Evolutionary conservation across 2,329 filamentous ascomycete species (phyloP), one percentile per base, ranked within the genome.

Genomic region (Beauveria australis): DNA sequence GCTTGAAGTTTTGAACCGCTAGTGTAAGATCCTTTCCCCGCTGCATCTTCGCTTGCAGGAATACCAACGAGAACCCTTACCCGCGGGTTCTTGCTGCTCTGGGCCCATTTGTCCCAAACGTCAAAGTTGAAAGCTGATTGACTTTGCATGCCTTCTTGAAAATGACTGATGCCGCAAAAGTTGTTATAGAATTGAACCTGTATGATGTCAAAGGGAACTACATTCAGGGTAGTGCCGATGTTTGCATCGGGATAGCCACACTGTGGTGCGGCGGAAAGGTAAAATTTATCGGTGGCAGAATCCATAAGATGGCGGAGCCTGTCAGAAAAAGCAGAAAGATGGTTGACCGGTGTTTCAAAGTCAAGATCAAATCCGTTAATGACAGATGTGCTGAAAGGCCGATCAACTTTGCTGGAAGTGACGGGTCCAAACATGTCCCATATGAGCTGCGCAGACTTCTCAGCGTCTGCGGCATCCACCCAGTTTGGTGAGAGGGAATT

Each of bases 341-440:
- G 85, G 51, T 72, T 71, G 14, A 81, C 80, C 2, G 73, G 71
- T 3, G 81, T 76, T 73, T 91, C 88, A 63, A 91, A 86, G 70
- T 92, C 89, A 64, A 91, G 84, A 72, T 92, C 88, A 70, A 92
- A 91, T 3, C 89, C 89, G 70, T 92, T 87, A 49, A 92, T 74
- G 5, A 83, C 77, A 8, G 85, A 82, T 9, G 75, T 72, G 59
- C 85, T 86, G 69, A 91, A 91, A 1, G 88, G 89, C 12, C 89
- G 83, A 60, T 82, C 77, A 9, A 75, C 75, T 1, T 71, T 72
- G 47, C 72, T 76, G 28, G 72, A 66, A 41, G 71, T 67, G 6
- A 72, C 68, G 3, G 87, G 85, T 2, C 88, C 89, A 70, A 91
- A 91, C 63, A 85, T 87, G 54, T 81, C 76, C 88, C 88, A 92